Evolutionary conservation across 805 yeast species (phyloP), one percentile per base, ranked within the genome.

Genomic region (Millerozyma miso): DNA sequence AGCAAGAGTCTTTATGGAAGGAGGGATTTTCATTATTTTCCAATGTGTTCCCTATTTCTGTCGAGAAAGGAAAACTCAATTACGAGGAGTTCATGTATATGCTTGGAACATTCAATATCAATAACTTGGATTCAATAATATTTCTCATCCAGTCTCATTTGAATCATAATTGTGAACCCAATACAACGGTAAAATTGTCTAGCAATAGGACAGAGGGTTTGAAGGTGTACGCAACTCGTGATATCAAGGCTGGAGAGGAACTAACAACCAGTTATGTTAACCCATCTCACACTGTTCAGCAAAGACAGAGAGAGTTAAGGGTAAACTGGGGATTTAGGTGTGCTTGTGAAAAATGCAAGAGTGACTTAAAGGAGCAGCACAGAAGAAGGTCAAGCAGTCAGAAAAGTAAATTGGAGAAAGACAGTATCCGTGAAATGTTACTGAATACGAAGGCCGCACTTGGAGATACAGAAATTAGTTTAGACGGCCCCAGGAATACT

Each of bases 251-350:
- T 1, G 85, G 83, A 15, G 89, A 84, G 50, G 93, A 87, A 56
- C 69, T 88, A 33, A 65, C 77, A 0, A 79, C 85, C 1, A 72
- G 84, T 2, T 88, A 88, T 52, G 86, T 86, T 1, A 79, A 84
- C 51, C 88, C 89, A 1, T 58, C 66, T 4, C 81, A 78, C 52
- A 76, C 79, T 2, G 76, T 81, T 6, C 77, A 73, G 37, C 79
- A 81, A 44, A 74, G 96, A 48, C 80, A 79, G 52, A 60, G 84
- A 48, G 81, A 77, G 48, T 65, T 88, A 38, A 63, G 90, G 45
- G 79, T 80, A 10, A 82, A 83, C 52, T 88, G 88, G 87, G 95
- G 95, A 3, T 88, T 88, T 59, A 55, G 74, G 15, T 88, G 96
- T 60, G 60, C 58, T 19, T 88, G 96, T 58, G 52, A 61, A 10